These are phyloP conservation scores for Boletales sp. DNA, from an alignment of 768 basidiomycete species.

Conservation along the genomic window DNA sequence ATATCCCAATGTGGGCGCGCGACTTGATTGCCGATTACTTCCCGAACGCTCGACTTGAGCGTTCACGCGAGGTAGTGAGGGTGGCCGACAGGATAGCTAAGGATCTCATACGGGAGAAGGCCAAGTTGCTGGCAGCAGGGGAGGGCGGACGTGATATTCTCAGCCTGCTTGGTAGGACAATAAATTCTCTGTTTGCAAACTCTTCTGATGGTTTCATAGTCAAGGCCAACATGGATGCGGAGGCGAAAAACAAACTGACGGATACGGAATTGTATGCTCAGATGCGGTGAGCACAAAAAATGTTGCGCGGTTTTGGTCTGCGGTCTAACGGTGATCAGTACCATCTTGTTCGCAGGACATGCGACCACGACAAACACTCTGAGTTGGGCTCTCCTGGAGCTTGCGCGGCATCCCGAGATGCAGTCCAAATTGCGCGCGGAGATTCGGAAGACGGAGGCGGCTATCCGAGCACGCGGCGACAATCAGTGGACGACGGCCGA, in stretches of 20 bases:
- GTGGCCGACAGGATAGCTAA: not conserved
- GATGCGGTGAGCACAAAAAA: conserved; percentile 8
- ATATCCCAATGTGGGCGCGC: conserved; percentile 12
- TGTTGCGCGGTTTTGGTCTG: not conserved
- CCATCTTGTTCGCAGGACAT: conserved; percentile 46
- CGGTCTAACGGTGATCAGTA: conserved; percentile 23
- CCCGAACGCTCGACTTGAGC: conserved; percentile 13
- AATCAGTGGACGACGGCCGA: conserved; percentile 30
- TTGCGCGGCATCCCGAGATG: conserved; percentile 54
- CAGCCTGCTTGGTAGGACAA: conserved; percentile 37
- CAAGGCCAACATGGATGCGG: conserved; percentile 28
- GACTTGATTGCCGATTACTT: conserved; percentile 33
- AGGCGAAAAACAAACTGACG: conserved; percentile 20
- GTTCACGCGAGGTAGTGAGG: conserved; percentile 1
- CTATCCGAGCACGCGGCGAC: not conserved
- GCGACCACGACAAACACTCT: conserved; percentile 53
- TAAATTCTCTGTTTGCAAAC: not conserved
- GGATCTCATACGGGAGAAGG: conserved; percentile 6
- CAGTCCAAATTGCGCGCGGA: conserved; percentile 56
- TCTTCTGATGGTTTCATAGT: conserved; percentile 5
- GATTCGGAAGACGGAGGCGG: conserved; percentile 3
- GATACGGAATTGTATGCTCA: conserved; percentile 2
- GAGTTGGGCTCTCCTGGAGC: conserved; percentile 35
- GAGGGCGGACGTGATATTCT: conserved; percentile 12
- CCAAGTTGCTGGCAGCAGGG: not conserved